Evolutionary conservation across 495 filamentous ascomycete species (phyloP).

Genomic region (Penicillium longicatenatum): DNA sequence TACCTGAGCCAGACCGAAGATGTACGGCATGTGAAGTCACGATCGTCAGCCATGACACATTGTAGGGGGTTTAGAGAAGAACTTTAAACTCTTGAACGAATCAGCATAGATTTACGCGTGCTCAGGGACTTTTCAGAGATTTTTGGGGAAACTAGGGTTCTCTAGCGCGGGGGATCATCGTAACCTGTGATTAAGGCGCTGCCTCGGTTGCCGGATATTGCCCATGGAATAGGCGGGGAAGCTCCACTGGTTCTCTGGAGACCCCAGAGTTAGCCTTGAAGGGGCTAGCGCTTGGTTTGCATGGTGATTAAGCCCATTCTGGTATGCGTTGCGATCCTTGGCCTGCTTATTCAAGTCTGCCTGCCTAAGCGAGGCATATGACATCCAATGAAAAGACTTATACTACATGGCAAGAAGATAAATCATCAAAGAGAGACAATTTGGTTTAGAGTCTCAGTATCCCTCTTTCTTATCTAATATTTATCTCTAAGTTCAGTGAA

Average conservation of each 20-base stretch:
- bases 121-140: neutral
- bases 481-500: too few species aligned
- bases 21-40: conserved; percentile 18
- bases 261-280: neutral
- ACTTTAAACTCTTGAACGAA: conserved; percentile 10
- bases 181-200: conserved; percentile 15
- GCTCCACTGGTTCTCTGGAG: conserved; percentile 4
- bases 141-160: conserved; percentile 4
- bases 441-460: neutral
- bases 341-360: neutral
- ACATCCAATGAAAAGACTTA: neutral
- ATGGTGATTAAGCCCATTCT: neutral
- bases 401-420: too few species aligned
- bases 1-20: neutral
- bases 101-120: neutral
- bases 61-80: conserved; percentile 1
- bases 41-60: conserved; percentile 15
- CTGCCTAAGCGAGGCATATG: neutral
- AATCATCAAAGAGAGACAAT: neutral
- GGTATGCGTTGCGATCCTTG: neutral
- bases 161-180: conserved; percentile 11
- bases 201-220: conserved; percentile 17
- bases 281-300: neutral
- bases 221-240: conserved; percentile 11
- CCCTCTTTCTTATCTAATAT: too few species aligned